Evolutionary conservation across 2,329 filamentous ascomycete genomes (phyloP), one percentile per base, ranked within the genome.

Genomic region (Boeremia exigua): DNA sequence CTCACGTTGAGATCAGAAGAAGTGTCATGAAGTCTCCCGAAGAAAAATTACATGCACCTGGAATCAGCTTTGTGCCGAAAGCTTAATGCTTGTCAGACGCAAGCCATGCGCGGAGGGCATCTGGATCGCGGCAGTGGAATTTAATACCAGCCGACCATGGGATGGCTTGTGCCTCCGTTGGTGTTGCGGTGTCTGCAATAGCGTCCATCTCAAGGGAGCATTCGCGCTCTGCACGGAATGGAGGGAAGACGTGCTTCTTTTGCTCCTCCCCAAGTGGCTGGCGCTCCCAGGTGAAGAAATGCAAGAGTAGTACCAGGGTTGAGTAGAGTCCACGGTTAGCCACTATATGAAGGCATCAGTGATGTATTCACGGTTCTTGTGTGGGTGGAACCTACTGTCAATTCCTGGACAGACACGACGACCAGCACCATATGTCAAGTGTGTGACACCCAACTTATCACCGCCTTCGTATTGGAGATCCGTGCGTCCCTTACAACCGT

Each of bases 161-260:
- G 38, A 61, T 61, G 44, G 56, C 58, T 39, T 61, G 58, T 4
- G 58, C 58, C 40, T 61, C 58, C 25, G 58, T 61, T 14, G 58
- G 58, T 15, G 58, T 61, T 9, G 58, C 56, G 28, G 58, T 61
- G 27, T 61, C 58, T 7, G 29, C 46, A 42, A 61, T 30, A n/a
- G 58, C 58, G 29, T 61, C 51, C 58, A 61, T 59, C 27, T 59
- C 56, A 23, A 61, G 39, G n/a, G 58, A 59, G 50, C 58, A 61
- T 56, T 61, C 58, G 32, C 58, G 58, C 50, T 50, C 49, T 15
- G 58, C 58, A 25, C 58, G 58, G 45, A 61, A 61, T 15, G 56
- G 56, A 82, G 61, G 54, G 38, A 61, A 56, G 39, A 62, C 53
- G 27, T 48, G 52, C 50, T 59, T 61, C 59, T 48, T 63, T 48